Evolutionary conservation across 345 rosid genomes (phyloP), one percentile per base, ranked within the genome.

Genomic region (Rhodamnia rubescens): DNA sequence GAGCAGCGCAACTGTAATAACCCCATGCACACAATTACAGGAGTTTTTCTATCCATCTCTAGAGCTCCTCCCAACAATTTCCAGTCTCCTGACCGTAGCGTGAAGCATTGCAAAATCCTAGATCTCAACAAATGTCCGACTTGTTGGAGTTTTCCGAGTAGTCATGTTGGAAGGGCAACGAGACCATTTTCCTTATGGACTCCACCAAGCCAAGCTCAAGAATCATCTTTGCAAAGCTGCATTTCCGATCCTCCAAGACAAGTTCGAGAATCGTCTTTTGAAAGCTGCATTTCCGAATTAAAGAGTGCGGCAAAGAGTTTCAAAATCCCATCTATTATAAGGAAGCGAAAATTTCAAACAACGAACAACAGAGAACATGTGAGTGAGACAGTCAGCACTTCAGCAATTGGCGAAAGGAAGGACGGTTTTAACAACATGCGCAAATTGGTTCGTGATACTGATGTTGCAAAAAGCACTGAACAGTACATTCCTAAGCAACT

Each of bases 241-340:
- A 36, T 69, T 69, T 69, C 47, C 12, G 47, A 69, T 36, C 86
- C 64, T 36, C 57, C 83, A n/a, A 36, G 50, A 83, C 82, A 50
- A 15, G 6, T 5, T 55, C 78, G 22, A 69, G 78, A 69, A 8
- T 69, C 16, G 44, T 69, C 78, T 69, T 69, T 69, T 32, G 78
- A 32, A 69, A 69, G 78, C 78, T 69, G 47, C 44, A 40, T 69
- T 69, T 69, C 78, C 10, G 78, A 69, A 32, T 85, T 92, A 88
- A 92, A 89, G 86, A 88, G 56, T 24, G 90, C 90, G 16, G 96
- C 93, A 4, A 86, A 57, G 84, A 92, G 91, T 87, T 92, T 53
- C 56, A 88, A 87, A 56, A 89, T 86, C 40, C 96, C 96, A 24
- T 91, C 95, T 7, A 93, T 92, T 53, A 91, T 92, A 57, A 83